phyloP scores from a whole-genome alignment of 768 basidiomycete genomes.

The Boletus reticulatus region DNA sequence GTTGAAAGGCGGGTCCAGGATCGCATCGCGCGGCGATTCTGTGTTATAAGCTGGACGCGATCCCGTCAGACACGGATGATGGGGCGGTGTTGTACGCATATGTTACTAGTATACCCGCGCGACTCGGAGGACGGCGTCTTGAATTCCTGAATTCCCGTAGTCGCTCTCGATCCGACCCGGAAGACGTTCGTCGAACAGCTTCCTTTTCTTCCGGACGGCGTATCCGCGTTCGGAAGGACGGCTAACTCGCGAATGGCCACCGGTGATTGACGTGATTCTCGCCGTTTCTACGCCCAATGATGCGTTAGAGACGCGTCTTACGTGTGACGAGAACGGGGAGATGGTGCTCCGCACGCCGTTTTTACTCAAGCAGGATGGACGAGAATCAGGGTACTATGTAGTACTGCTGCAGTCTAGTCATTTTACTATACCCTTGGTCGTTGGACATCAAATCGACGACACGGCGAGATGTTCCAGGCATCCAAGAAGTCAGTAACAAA shows the following conservation, averaged over 20 bases:
- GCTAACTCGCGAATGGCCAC: slow-evolving; percentile 19
- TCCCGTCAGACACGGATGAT: neutral
- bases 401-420: too few species aligned
- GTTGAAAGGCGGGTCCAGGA: neutral
- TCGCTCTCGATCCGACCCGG: slow-evolving; percentile 3
- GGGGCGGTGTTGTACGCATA: neutral
- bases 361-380: slow-evolving; percentile 4
- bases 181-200: slow-evolving; percentile 5
- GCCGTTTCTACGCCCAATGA: neutral
- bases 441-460: too few species aligned
- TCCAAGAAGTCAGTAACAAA: too few species aligned
- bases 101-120: neutral
- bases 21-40: slow-evolving; percentile 11
- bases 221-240: slow-evolving; percentile 18
- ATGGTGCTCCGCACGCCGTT: neutral
- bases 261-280: slow-evolving; percentile 17
- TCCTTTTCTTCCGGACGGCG: neutral
- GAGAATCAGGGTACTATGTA: neutral
- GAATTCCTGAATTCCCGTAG: neutral
- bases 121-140: neutral
- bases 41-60: neutral
- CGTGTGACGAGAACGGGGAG: slow-evolving; percentile 8
- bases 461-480: too few species aligned
- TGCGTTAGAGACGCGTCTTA: slow-evolving; percentile 3
- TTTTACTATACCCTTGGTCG: too few species aligned